These are phyloP conservation scores for Sporothrix mexicana DNA, from an alignment of 2,329 filamentous ascomycete genomes.

Conservation along the genomic window DNA sequence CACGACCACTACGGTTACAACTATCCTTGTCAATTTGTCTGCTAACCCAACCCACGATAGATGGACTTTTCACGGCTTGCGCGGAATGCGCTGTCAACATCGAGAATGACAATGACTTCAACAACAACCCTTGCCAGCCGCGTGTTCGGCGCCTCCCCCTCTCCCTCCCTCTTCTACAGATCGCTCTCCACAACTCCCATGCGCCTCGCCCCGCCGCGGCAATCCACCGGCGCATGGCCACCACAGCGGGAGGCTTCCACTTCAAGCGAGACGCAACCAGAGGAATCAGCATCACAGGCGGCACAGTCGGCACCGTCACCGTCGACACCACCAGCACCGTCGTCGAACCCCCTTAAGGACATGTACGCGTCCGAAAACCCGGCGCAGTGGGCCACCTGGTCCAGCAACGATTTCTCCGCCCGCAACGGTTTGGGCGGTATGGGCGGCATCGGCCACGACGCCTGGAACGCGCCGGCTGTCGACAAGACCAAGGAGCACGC, in stretches of 20 bases:
- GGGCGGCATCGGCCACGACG: background rate
- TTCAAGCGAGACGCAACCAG: background rate
- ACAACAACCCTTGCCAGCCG: background rate
- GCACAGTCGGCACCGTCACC: background rate
- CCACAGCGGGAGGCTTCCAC: conserved; percentile 5
- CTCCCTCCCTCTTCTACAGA: background rate
- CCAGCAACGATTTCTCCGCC: conserved; percentile 39
- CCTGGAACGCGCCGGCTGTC: background rate
- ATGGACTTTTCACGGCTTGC: conserved; percentile 33
- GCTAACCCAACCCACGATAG: background rate
- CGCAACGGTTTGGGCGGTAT: conserved; percentile 25
- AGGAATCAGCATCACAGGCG: background rate
- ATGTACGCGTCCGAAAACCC: conserved; percentile 36
- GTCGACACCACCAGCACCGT: background rate
- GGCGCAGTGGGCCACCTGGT: conserved; percentile 37
- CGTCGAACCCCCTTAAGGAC: conserved; percentile 30
- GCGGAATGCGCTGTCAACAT: conserved; percentile 30
- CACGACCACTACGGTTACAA: too few relatives aligned
- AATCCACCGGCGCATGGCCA: conserved; percentile 6
- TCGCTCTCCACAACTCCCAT: conserved; percentile 30
- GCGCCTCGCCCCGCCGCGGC: conserved; percentile 10
- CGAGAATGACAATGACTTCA: background rate
- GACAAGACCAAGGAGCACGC: background rate
- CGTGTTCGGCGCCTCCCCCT: background rate
- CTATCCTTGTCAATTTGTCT: too few relatives aligned